Evolutionary conservation across 805 yeast species (phyloP), one percentile per base, ranked within the genome.

Genomic region (Hanseniaspora jakobsenii): DNA sequence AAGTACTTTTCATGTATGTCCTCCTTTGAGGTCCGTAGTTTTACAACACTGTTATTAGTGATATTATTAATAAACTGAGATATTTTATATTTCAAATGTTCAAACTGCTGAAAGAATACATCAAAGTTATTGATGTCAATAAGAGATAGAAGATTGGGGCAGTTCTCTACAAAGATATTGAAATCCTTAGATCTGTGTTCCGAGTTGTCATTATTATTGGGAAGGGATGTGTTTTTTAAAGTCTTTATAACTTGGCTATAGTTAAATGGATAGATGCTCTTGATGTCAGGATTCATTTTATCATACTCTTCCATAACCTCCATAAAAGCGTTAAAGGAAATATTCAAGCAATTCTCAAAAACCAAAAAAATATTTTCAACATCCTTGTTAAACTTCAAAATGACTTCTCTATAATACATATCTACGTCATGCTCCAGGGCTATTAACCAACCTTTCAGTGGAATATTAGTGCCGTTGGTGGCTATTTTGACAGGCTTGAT

Each of bases 111-210:
- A 0, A 77, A 64, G 16, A 59, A 53, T 1, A 48, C 32, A 17
- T 54, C 52, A 22, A 72, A 55, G 19, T 57, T 53, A 0, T 45
- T 35, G 12, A 52, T 51, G 29, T 61, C 57, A 19, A 74, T 50
- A 27, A 68, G 55, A 7, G 58, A 61, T 3, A 60, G 49, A 17
- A 75, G 50, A 4, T 19, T 46, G 46, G 47, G 6, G 65, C 42
- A 1, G 42, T 47, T 50, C 13, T 36, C 49, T 31, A 53, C n/a
- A n/a, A n/a, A n/a, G n/a, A n/a, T n/a, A n/a, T n/a, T n/a, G n/a
- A n/a, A n/a, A n/a, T n/a, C n/a, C n/a, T n/a, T n/a, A n/a, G n/a
- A n/a, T n/a, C n/a, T n/a, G n/a, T n/a, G n/a, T n/a, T n/a, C n/a
- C n/a, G n/a, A n/a, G n/a, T n/a, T n/a, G n/a, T n/a, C n/a, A n/a